Conservation (phyloP, 345 rosid genomes). For the Salix exigua region DNA sequence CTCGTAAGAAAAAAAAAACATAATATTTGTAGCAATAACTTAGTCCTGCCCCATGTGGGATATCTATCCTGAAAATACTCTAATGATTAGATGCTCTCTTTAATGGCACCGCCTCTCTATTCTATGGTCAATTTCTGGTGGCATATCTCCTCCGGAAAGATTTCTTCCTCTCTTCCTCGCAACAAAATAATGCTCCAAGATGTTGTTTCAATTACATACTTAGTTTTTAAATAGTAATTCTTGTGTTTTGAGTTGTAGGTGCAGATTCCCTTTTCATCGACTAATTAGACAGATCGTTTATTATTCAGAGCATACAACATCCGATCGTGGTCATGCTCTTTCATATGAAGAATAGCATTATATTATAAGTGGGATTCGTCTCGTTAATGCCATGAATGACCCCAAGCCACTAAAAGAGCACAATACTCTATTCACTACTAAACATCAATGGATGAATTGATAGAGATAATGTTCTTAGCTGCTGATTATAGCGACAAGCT, state of each 20-base stretch:
- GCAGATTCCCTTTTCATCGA: not conserved
- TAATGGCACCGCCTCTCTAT: too few species aligned
- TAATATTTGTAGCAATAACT: not conserved
- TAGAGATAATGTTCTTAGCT: not conserved
- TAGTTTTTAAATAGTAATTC: too few species aligned
- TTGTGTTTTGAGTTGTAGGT: not conserved
- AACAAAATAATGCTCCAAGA: not conserved
- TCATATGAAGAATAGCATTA: not conserved
- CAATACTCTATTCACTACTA: not conserved
- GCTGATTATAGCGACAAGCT: too few species aligned
- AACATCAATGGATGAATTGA: not conserved
- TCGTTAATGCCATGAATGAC: not conserved
- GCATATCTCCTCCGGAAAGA: too few species aligned
- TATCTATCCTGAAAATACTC: not conserved
- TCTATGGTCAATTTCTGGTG: too few species aligned
- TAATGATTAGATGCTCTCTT: not conserved
- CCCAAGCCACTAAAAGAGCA: not conserved
- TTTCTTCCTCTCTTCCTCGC: too few species aligned
- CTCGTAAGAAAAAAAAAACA: not conserved
- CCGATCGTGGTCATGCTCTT: not conserved
- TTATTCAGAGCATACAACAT: too few species aligned
- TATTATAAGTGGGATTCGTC: not conserved
- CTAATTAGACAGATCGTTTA: not conserved
- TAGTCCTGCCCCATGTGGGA: too few species aligned
- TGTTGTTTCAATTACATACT: not conserved